Base-by-base conservation (phyloP, 768 basidiomycete genomes). In the Chiua virens region DNA sequence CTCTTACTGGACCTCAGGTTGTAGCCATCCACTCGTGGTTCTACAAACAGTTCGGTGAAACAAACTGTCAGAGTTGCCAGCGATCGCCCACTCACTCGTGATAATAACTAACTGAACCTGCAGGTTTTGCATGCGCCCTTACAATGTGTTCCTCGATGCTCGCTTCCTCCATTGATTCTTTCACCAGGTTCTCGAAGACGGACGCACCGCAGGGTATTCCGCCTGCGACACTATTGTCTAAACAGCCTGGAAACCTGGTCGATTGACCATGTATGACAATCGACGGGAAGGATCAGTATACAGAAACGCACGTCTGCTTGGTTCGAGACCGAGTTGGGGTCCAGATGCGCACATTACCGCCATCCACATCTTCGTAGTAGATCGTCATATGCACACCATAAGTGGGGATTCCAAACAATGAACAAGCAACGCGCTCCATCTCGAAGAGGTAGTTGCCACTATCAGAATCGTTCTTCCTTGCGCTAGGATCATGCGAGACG, bases 121-220 rank as follows among this genome's bases (percentile, higher is more conserved):
- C 81, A 8, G 80, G 60, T 53, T 77, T 80, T 13, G 85, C 75
- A 53, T 86, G 71, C 20, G 75, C 71, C 42, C 78, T 73, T 11
- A 91, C 82, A 40, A 92, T 64, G n/a, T 74, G 68, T 45, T 85
- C 85, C 4, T 76, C 74, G 21, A 98, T 75, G 58, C 86, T 92
- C 3, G 94, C 96, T 68, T 99, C 96, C 64, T 98, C 96, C 77
- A 83, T 86, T 48, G 90, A 87, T 68, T 98, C 96, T 64, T 96
- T 97, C 34, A 95, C 78, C 39, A 98, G 72, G 2, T 84, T 79
- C 42, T 93, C 87, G 42, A 89, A 81, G 4, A 80, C 69, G 1
- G 78, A 63, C 72, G 87, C 84, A 1, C 93, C 91, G 18, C 86
- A 82, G 0, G 92, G 83, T 28, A 96, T 94, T 3, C 96, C 96